A percentile compares a stretch with the other conserved stretches of the same genome.
Conservation (phyloP, 1,284 basidiomycete species). For the Cutaneotrichosporon sp. region DNA sequence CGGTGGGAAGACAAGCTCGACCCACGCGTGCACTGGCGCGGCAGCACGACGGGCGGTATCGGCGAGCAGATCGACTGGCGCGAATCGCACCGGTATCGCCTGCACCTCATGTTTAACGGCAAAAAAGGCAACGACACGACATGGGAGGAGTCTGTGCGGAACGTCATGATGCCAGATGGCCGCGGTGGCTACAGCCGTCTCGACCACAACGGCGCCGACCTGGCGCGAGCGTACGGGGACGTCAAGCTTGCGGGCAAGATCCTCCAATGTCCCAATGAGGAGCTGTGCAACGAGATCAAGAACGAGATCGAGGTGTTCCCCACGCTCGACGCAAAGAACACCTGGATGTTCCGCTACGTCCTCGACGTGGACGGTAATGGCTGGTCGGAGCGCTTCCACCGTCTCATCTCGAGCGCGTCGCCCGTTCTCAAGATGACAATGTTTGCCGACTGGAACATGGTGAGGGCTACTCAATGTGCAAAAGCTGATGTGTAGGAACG, state of each 20-base stretch:
- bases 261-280: conserved; percentile 29
- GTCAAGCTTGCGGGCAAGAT: conserved; percentile 45
- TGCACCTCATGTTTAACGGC: conserved; percentile 48
- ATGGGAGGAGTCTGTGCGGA: conserved; percentile 28
- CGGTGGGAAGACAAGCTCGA: conserved; percentile 45
- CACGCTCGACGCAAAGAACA: conserved; percentile 52
- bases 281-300: conserved; percentile 35
- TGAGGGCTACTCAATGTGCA: conserved; percentile 23
- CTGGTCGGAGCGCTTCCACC: conserved; percentile 62
- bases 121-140: conserved; percentile 36
- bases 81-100: conserved; percentile 46
- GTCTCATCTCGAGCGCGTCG: conserved; percentile 46
- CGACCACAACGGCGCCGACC: conserved; percentile 25
- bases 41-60: conserved; percentile 47
- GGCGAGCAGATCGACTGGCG: conserved; percentile 44
- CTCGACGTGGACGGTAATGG: conserved; percentile 57
- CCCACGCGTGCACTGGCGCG: conserved; percentile 49
- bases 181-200: conserved; percentile 34
- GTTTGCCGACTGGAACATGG: conserved; percentile 49
- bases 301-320: conserved; percentile 50
- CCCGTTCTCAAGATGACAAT: conserved; percentile 49
- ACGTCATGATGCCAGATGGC: conserved; percentile 45
- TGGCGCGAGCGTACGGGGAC: conserved; percentile 47
- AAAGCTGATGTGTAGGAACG: conserved; percentile 24
- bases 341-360: conserved; percentile 50